Base-by-base conservation (phyloP, 129 eudicot species). In the Flaveria trinervia region DNA sequence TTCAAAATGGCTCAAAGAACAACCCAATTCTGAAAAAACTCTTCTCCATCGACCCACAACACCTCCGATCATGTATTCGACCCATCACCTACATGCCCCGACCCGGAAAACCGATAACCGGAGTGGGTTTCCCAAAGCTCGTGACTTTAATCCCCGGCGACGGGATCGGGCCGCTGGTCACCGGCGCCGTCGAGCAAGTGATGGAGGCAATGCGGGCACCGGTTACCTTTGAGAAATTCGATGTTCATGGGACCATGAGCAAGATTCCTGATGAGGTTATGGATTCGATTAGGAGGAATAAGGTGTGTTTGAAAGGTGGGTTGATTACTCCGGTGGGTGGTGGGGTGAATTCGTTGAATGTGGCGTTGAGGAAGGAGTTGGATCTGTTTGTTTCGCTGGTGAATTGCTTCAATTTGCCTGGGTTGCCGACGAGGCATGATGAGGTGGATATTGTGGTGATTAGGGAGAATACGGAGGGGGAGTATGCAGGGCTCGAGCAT, bases 401-500 rank as follows among this genome's bases (percentile, higher is more conserved):
- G 44, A 86, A 87, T 70, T 92, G 97, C 65, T 89, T 84, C 65
- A 92, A 87, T 82, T 79, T 92, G 59, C 75, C 75, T 51, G 97
- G 97, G 17, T 85, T 92, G 77, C 89, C 85, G 10, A 87, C 97
- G 7, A 66, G 97, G 36, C 97, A 92, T 43, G 86, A 92, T n/a
- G 82, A 87, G 5, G 96, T 92, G 1, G 90, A 92, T 84, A 89
- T 92, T 33, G 97, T 92, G 50, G 97, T 92, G 72, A 84, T 92
- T 12, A 79, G 97, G 83, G 97, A 92, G 96, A 92, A 92, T 51
- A 92, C 97, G 0, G 97, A 92, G 57, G 97, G 97, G 11, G 97
- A 92, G 84, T 92, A 92, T 77, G 49, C 96, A 2, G 97, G 97
- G 1, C 84, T 92, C 60, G 96, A 92, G 78, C 97, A 92, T 41